Percentiles rank a stretch among this genome's conserved stretches.
phyloP scores from a whole-genome alignment of 306 rosid species.

The Vicia faba region DNA sequence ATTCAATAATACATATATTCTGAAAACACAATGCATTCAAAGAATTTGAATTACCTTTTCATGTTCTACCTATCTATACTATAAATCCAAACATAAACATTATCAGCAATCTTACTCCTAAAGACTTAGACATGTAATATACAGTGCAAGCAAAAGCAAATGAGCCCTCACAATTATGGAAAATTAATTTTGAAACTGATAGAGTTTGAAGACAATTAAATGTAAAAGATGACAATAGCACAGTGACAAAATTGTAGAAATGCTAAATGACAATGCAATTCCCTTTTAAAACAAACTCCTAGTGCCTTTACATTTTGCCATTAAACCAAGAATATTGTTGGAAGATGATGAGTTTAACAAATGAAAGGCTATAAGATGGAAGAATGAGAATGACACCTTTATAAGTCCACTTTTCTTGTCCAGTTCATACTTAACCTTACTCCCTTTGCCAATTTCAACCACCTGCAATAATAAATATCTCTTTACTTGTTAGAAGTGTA shows the following conservation, averaged over 20 bases:
- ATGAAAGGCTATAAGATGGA: background rate
- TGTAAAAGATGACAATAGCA: background rate
- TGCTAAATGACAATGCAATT: conserved; percentile 1
- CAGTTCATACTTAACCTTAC: conserved; percentile 88
- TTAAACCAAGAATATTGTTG: background rate
- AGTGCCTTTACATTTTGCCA: background rate
- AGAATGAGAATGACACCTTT: conserved; percentile 50
- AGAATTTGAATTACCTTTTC: background rate
- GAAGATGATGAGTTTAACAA: conserved; percentile 5
- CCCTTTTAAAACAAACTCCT: conserved; percentile 22
- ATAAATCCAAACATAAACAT: conserved; percentile 1
- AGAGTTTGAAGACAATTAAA: conserved; percentile 15
- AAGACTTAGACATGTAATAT: background rate
- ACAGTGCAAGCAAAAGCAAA: background rate
- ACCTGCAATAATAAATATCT: conserved; percentile 52
- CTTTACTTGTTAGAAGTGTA: background rate
- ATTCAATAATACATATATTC: background rate
- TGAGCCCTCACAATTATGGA: background rate
- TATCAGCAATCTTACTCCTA: background rate
- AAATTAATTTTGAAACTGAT: background rate
- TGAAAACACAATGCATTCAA: background rate
- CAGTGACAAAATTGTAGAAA: background rate
- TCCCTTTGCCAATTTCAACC: conserved; percentile 82
- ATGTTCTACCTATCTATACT: conserved; percentile 3
- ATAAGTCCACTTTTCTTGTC: conserved; percentile 84